These are phyloP conservation scores for Kregervanrija pseudodelftensis DNA, from an alignment of 805 yeast genomes.

Conservation along the genomic window DNA sequence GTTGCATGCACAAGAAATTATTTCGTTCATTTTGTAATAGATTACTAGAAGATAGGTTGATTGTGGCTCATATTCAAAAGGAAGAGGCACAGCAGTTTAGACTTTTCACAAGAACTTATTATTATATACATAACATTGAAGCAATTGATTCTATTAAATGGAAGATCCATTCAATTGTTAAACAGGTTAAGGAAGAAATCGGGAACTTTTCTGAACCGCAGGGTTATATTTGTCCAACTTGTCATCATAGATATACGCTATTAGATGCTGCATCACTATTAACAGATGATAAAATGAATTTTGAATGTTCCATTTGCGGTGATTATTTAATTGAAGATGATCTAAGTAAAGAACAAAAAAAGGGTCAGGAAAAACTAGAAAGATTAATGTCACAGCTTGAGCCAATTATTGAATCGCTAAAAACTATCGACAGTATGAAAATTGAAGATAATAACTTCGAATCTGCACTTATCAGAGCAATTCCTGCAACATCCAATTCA, in stretches of 20 bases:
- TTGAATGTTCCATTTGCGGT: conserved; percentile 80
- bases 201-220: conserved; percentile 84
- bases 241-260: conserved; percentile 74
- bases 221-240: conserved; percentile 86
- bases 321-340: conserved; percentile 80
- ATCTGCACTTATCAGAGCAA: conserved; percentile 67
- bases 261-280: conserved; percentile 80
- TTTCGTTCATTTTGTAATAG: conserved; percentile 75
- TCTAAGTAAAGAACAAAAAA: conserved; percentile 70
- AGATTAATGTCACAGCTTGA: conserved; percentile 82
- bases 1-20: conserved; percentile 83
- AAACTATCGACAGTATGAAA: conserved; percentile 71
- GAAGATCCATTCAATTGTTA: conserved; percentile 87
- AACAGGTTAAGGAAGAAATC: conserved; percentile 70
- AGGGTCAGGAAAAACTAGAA: conserved; percentile 76
- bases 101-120: conserved; percentile 74
- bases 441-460: conserved; percentile 89
- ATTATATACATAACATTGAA: conserved; percentile 73
- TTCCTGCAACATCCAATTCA: conserved; percentile 75
- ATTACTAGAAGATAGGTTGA: conserved; percentile 75
- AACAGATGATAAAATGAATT: conserved; percentile 73
- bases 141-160: conserved; percentile 95
- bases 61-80: conserved; percentile 65
- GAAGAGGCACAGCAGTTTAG: conserved; percentile 61
- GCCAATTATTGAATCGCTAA: conserved; percentile 76